Evolutionary conservation across 306 rosid genomes (phyloP), one percentile per base, ranked within the genome.

Genomic region (Vigna reflexopilosa): DNA sequence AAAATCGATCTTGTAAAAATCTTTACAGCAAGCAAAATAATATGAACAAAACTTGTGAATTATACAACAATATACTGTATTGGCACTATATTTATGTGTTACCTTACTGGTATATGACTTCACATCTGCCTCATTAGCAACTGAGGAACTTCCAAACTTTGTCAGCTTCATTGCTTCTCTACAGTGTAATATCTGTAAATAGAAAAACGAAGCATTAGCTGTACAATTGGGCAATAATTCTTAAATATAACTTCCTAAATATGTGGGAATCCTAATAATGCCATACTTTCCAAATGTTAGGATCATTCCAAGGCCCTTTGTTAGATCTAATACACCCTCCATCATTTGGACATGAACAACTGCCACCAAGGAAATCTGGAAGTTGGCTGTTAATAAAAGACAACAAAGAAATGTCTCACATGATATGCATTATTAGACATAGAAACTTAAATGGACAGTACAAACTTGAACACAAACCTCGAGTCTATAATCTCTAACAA

Each of bases 221-320:
- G 54, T 69, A 55, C 73, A 62, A 67, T 9, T 67, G 73, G 66
- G 76, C 64, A 38, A 61, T 9, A 75, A 70, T 48, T 71, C 57
- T 56, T 67, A 20, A 28, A 56, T n/a, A 44, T 64, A 36, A 67
- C 40, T 65, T 50, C 52, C 48, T 44, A 61, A 16, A 56, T 77
- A 69, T 77, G 73, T 49, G 42, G 51, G 64, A 59, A 71, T 58
- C 80, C 20, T 76, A 76, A 77, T 55, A 62, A 84, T 82, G 30
- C 57, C 90, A 69, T 89, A 95, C 99, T 85, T 93, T 89, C 87
- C 85, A 85, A 82, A 95, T 91, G 57, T 88, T 85, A 34, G 91
- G 93, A 88, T 93, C 89, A 79, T 84, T 91, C 99, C 99, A 95
- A 69, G 99, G 99, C 78, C 99, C 99, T 86, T 86, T 95, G 87